Evolutionary conservation across 768 basidiomycete genomes (phyloP).

Genomic region (Candolleomyces eurysporus): DNA sequence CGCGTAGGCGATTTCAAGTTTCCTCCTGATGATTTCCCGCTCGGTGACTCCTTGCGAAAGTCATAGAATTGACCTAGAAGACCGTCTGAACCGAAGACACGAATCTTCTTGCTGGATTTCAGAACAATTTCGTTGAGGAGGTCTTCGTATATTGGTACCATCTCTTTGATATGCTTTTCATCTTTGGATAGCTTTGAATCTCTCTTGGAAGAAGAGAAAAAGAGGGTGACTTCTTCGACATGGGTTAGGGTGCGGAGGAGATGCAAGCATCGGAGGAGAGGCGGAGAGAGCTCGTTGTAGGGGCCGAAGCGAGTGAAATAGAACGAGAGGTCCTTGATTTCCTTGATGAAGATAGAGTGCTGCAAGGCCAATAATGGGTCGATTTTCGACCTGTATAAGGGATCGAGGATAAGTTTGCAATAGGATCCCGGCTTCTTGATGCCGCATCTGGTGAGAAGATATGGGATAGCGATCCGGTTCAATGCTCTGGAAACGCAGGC

Average conservation of each 20-base stretch:
- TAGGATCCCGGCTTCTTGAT: neutral
- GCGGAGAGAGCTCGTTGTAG: neutral
- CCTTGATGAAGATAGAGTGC: neutral
- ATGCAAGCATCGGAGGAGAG: neutral
- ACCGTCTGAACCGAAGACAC: neutral
- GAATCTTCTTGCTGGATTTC: neutral
- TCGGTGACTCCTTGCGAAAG: neutral
- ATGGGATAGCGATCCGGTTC: neutral
- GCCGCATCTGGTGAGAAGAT: neutral
- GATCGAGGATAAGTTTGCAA: neutral
- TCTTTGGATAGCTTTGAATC: neutral
- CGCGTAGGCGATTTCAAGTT: neutral
- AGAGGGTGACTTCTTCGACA: neutral
- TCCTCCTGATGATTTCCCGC: neutral
- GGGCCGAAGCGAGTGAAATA: neutral
- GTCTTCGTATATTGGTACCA: neutral
- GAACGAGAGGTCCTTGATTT: neutral
- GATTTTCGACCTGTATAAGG: too few relatives aligned
- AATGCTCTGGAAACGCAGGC: neutral
- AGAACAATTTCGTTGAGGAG: conserved; percentile 1
- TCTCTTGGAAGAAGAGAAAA: neutral
- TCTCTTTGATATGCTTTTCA: neutral
- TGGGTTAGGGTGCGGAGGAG: neutral
- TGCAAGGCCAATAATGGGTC: neutral
- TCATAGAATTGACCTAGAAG: neutral